Conservation (phyloP, 805 yeast genomes). For the Pichia nanzhaoensis region DNA sequence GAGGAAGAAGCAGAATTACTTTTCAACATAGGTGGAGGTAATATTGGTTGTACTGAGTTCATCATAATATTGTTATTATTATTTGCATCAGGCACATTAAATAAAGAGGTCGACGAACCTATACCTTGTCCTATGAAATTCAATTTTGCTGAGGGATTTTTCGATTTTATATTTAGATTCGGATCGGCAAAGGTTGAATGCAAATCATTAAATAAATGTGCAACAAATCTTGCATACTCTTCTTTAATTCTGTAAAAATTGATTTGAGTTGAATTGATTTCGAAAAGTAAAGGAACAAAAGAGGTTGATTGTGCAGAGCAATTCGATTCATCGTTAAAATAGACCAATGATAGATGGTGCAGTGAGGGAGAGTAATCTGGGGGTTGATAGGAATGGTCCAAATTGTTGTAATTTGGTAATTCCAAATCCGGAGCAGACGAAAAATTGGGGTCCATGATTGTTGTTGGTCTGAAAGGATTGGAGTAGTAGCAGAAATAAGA, state of each 20-base stretch:
- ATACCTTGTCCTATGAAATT: slow-evolving; percentile 7
- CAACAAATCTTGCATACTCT: slow-evolving; percentile 14
- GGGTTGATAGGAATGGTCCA: slow-evolving; percentile 3
- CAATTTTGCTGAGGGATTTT: neutral
- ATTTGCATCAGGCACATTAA: neutral
- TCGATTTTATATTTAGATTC: slow-evolving; percentile 22
- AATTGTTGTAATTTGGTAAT: neutral
- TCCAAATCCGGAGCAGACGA: neutral
- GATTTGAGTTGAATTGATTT: slow-evolving; percentile 29
- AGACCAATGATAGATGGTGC: slow-evolving; percentile 23
- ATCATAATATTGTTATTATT: neutral
- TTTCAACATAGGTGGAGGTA: neutral
- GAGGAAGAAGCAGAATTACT: neutral
- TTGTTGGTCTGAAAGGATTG: no score
- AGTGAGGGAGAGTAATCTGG: slow-evolving; percentile 25
- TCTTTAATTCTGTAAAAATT: slow-evolving; percentile 21
- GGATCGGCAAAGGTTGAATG: slow-evolving; percentile 24
- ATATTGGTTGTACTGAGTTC: neutral
- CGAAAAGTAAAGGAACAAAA: slow-evolving; percentile 23
- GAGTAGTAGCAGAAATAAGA: no score
- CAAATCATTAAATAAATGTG: slow-evolving; percentile 20
- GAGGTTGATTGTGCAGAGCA: neutral
- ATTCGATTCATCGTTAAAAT: slow-evolving; percentile 14
- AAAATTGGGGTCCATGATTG: no score
- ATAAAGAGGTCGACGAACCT: slow-evolving; percentile 7